Conservation (phyloP, 1,284 basidiomycete species). For the Tilletia setariae region DNA sequence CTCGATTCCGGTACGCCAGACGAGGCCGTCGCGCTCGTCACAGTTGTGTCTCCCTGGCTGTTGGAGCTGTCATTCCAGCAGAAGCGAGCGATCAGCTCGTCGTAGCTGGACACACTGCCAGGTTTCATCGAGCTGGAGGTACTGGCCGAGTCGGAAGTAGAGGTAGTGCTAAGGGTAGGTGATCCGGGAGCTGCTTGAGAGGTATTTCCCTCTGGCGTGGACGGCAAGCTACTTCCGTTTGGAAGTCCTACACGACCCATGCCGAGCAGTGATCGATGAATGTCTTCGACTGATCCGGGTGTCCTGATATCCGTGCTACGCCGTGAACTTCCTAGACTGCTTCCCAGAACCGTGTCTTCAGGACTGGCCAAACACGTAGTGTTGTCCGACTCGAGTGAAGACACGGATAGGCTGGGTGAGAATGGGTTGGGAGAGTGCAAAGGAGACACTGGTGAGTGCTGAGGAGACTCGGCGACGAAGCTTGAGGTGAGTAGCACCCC, state of each 20-base stretch:
- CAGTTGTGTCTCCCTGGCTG: neutral
- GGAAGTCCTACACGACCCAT: neutral
- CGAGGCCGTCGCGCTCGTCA: neutral
- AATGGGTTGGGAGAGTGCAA: conserved; percentile 38
- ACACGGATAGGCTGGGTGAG: conserved; percentile 35
- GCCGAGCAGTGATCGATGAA: conserved; percentile 4
- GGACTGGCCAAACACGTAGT: conserved; percentile 27
- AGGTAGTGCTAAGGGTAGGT: conserved; percentile 25
- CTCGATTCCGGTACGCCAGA: neutral
- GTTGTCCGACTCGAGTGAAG: conserved; percentile 40
- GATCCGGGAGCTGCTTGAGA: conserved; percentile 17
- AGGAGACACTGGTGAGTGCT: conserved; percentile 38
- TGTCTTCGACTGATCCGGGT: conserved; percentile 14
- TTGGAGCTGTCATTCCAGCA: conserved; percentile 36
- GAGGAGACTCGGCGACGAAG: conserved; percentile 36
- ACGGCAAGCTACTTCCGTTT: too few relatives aligned
- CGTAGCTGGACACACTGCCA: conserved; percentile 39
- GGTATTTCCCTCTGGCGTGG: neutral
- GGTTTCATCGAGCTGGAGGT: conserved; percentile 25
- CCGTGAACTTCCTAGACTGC: neutral
- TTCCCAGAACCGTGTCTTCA: conserved; percentile 4
- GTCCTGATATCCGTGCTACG: neutral
- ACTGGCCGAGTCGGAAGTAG: conserved; percentile 7
- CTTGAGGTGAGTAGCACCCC: conserved; percentile 3
- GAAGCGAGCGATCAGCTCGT: conserved; percentile 43